phyloP scores from a whole-genome alignment of 805 yeast species.

The Ogataea populi-albae region DNA sequence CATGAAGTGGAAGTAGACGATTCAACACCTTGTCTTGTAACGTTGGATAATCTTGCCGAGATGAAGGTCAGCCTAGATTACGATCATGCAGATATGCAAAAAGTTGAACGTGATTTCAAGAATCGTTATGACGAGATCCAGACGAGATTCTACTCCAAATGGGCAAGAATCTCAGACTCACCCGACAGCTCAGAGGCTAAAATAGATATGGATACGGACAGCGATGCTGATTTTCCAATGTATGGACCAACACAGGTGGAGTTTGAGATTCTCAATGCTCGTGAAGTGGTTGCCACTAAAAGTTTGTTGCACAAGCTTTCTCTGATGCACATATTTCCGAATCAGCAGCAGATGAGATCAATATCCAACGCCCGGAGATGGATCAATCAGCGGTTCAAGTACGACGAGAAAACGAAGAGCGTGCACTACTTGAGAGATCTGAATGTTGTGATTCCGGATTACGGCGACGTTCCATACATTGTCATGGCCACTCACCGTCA shows the following conservation, averaged over 20 bases:
- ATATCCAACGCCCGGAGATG: conserved; percentile 32
- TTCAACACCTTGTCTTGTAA: conserved; percentile 20
- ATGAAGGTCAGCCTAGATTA: conserved; percentile 14
- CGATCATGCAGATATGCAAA: conserved; percentile 9
- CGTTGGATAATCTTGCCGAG: conserved; percentile 18
- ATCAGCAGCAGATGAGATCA: conserved; percentile 29
- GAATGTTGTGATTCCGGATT: conserved; percentile 30
- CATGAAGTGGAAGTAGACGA: conserved; percentile 3
- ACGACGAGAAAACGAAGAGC: conserved; percentile 13
- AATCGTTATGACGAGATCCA: conserved; percentile 23
- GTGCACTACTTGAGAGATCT: conserved; percentile 30
- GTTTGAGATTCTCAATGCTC: conserved; percentile 26
- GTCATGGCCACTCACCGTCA: conserved; percentile 30
- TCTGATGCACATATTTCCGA: conserved; percentile 23
- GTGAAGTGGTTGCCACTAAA: conserved; percentile 30
- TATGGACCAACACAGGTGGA: conserved; percentile 34
- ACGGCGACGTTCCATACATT: conserved; percentile 28
- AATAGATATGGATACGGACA: conserved; percentile 10
- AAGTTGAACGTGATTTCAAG: conserved; percentile 18
- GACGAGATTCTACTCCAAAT: conserved; percentile 22
- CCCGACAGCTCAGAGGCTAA: conserved; percentile 5
- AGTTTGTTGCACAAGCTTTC: conserved; percentile 24
- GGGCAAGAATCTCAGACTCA: conserved; percentile 18
- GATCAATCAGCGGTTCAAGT: conserved; percentile 32
- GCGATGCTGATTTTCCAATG: conserved; percentile 26